Base-by-base conservation (phyloP, 2,329 filamentous ascomycete species). In the Nectriaceae sp. region DNA sequence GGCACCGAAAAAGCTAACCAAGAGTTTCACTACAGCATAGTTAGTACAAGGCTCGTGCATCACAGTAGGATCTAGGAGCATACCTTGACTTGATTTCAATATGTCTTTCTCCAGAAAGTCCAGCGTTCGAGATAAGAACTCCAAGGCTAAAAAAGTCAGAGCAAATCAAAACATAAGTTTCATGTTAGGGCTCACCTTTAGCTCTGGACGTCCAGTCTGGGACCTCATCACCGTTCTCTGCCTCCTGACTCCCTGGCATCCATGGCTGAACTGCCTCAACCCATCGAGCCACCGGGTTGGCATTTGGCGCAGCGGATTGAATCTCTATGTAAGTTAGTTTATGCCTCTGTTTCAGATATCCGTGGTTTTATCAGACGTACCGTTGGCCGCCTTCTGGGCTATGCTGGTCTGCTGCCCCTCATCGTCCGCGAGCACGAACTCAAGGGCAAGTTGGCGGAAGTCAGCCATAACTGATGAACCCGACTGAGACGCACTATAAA, bases 121-220 rank as follows among this genome's bases (percentile, higher is more conserved):
- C 13, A 84, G 65, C 0, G 81, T 83, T 19, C 68, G 67, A 2
- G 80, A 78, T 21, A 84, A 67, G 52, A 83, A 84, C n/a, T 77
- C 74, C 41, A 84, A 61, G 5, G 80, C 81, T 80, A 35, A 13
- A 19, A 2, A 24, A 8, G 6, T 36, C n/a, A n/a, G n/a, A n/a
- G n/a, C n/a, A n/a, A n/a, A n/a, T n/a, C n/a, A n/a, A n/a, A n/a
- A n/a, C n/a, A n/a, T n/a, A n/a, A n/a, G n/a, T n/a, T n/a, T n/a
- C n/a, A n/a, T n/a, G n/a, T n/a, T n/a, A n/a, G 8, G 19, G n/a
- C 47, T 49, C 54, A 78, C 76, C 76, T 60, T 79, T 81, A 13
- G 79, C 75, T 40, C 80, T 72, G 3, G 75, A 68, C 22, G 82
- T 79, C 64, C 80, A 74, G 53, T 79, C 73, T n/a, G 74, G 72